These are phyloP conservation scores for Alternaria sp. DNA, from an alignment of 2,329 filamentous ascomycete genomes.

Conservation along the genomic window DNA sequence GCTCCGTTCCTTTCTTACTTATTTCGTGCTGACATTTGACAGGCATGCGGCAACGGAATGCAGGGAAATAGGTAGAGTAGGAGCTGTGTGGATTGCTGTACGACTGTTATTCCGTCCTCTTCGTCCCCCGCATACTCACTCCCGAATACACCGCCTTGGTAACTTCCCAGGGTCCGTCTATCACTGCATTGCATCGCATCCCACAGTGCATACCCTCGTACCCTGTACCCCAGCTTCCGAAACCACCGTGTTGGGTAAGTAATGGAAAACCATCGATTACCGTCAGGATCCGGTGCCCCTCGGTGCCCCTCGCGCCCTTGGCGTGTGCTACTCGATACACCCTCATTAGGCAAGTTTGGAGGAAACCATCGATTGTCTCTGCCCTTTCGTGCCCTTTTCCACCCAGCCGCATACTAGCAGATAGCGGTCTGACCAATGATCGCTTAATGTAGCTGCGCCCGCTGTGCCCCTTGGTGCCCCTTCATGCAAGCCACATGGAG, in stretches of 20 bases:
- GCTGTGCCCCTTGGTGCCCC: conserved; percentile 4
- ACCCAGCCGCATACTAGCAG: background rate
- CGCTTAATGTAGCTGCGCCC: background rate
- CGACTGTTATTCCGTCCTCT: conserved; percentile 1
- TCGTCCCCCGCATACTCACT: background rate
- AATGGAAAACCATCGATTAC: background rate
- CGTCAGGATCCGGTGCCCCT: background rate
- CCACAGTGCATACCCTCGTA: background rate
- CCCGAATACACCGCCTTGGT: background rate
- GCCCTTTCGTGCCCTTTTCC: conserved; percentile 13
- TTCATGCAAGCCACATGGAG: background rate
- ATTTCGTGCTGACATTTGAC: background rate
- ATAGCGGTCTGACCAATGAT: background rate
- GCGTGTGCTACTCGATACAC: background rate
- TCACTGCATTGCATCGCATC: background rate
- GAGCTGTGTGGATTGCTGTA: background rate
- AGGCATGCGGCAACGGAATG: background rate
- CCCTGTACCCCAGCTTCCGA: background rate
- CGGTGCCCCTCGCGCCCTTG: background rate
- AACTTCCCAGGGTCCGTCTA: background rate
- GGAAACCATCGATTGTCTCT: background rate
- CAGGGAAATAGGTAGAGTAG: background rate
- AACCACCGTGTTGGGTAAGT: background rate
- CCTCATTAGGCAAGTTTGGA: background rate
- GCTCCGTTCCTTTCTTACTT: background rate